Base-by-base conservation (phyloP, 1,139 yeast species). In the Debaryomycetaceae sp. region DNA sequence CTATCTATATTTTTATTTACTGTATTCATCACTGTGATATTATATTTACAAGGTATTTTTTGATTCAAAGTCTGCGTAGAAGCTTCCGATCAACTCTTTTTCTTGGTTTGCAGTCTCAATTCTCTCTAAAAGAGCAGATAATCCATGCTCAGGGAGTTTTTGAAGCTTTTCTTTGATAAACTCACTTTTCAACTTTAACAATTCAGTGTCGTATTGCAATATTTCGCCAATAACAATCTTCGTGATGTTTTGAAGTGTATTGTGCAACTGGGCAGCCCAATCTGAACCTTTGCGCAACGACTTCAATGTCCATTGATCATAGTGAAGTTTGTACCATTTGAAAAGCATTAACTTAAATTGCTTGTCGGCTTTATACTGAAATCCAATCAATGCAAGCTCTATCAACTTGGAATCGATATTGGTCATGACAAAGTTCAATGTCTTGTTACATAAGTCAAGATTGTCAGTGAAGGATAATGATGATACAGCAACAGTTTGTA, bases 341-440 rank as follows among this genome's bases (percentile, higher is more conserved):
- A 81, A 81, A 5, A 81, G 52, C 38, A 47, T 47, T 19, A 56
- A 39, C 38, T 48, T 60, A 9, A 45, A 43, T 5, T 46, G 41
- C 14, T 38, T 44, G 8, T 46, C 41, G 15, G 47, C 38, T 40
- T 60, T 56, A 48, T 53, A 65, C 38, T 59, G 59, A 47, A 78
- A 65, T 3, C 87, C 87, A 33, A 79, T 53, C 13, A 82, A 58
- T 0, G 77, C 79, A 39, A 75, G 54, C 51, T 80, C 87, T 33
- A 80, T 72, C 52, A 76, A 59, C 34, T 67, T 67, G 4, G 76
- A 65, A 46, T 78, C 83, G 40, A 79, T 72, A 51, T 81, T 81
- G 35, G 75, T 73, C 46, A 63, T 57, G 11, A 81, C 74, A 50
- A 75, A 81, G 45, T 79, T 79, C 44, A 81, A 63, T 0, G 80